phyloP scores from a whole-genome alignment of 2,329 filamentous ascomycete species.

The Chrysoporthe deuterocubensis region DNA sequence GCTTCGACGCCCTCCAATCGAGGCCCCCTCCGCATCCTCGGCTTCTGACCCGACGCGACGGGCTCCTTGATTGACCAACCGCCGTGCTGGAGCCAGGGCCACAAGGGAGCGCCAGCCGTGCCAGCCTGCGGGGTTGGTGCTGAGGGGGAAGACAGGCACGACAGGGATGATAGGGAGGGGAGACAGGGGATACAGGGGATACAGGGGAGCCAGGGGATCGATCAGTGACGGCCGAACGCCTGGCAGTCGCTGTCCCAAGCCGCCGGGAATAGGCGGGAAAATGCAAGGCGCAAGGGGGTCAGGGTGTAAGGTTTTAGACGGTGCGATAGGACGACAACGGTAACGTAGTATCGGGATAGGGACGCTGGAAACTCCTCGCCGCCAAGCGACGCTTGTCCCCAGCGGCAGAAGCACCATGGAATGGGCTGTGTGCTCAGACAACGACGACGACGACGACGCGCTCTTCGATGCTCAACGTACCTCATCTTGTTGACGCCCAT shows the following conservation, averaged over 20 bases:
- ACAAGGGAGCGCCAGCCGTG: not conserved
- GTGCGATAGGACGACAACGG: not conserved
- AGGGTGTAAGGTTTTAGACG: not conserved
- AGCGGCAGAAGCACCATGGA: not conserved
- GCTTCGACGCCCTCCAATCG: constrained; percentile 4
- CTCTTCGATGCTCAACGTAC: constrained; percentile 6
- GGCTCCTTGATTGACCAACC: constrained; percentile 11
- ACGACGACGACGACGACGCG: not conserved
- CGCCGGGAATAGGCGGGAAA: constrained; percentile 2
- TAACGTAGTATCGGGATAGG: constrained; percentile 1
- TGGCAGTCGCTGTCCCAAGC: not conserved
- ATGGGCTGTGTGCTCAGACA: not conserved
- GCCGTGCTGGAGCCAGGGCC: not conserved
- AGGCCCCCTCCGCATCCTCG: not conserved
- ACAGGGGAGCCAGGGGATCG: not conserved
- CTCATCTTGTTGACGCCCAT: constrained; percentile 20
- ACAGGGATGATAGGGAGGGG: too few relatives aligned
- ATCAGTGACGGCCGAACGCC: not conserved
- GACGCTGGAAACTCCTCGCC: not conserved
- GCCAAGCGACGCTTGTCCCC: not conserved
- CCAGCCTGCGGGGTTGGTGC: constrained; percentile 12
- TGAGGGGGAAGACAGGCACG: not conserved
- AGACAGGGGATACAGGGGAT: too few relatives aligned
- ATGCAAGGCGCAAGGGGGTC: not conserved
- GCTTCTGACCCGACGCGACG: not conserved